phyloP scores from a whole-genome alignment of 1,284 basidiomycete species.

The Entoloma clypeatum region DNA sequence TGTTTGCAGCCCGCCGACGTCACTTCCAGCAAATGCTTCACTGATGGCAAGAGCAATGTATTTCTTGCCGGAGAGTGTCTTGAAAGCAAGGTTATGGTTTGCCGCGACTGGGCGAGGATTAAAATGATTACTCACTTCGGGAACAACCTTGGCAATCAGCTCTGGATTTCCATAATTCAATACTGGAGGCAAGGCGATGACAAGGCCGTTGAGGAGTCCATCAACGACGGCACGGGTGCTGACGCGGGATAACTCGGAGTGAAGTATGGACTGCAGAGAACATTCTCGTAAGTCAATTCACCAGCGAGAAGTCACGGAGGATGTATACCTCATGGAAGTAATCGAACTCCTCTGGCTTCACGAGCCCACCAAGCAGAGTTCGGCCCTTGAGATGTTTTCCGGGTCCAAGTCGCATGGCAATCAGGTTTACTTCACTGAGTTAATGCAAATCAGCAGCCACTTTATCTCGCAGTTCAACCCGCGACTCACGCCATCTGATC shows the following conservation, averaged over 20 bases:
- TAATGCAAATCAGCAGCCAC: background rate
- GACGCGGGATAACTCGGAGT: conserved; percentile 81
- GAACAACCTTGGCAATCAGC: conserved; percentile 68
- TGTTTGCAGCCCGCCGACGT: conserved; percentile 83
- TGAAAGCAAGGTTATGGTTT: conserved; percentile 42
- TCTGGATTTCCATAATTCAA: conserved; percentile 85
- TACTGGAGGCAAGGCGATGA: conserved; percentile 82
- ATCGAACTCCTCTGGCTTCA: conserved; percentile 88
- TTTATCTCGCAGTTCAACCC: background rate
- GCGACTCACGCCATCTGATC: conserved; percentile 62
- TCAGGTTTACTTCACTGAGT: conserved; percentile 65
- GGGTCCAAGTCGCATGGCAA: conserved; percentile 92
- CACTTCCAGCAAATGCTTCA: conserved; percentile 90
- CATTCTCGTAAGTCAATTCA: background rate
- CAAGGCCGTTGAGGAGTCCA: conserved; percentile 75
- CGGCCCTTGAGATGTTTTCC: conserved; percentile 87
- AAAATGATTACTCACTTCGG: conserved; percentile 37
- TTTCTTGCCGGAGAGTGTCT: conserved; percentile 75
- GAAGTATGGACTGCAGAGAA: conserved; percentile 77
- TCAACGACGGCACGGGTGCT: conserved; percentile 85
- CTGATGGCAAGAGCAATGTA: conserved; percentile 71
- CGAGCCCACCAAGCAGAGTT: conserved; percentile 75
- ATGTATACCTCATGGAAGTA: conserved; percentile 67
- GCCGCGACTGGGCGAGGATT: conserved; percentile 23
- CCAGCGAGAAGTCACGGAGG: conserved; percentile 17